Percentiles rank a stretch among this genome's conserved stretches.
Evolutionary conservation across 371 early-diverging fungal genomes (phyloP).

Genomic region (Choanephora cucurbitarum): DNA sequence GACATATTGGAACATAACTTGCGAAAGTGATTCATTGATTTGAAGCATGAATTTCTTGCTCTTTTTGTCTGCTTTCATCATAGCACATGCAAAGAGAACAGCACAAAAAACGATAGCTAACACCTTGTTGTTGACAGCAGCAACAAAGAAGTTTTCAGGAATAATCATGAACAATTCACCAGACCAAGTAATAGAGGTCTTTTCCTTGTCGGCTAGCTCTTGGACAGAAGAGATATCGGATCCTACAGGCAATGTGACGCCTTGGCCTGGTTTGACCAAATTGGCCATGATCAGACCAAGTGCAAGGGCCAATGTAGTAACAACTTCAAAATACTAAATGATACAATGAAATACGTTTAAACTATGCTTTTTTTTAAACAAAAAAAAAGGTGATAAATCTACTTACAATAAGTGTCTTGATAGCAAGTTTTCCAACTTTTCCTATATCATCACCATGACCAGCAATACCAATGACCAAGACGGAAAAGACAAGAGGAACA

Average conservation of each 20-base stretch:
- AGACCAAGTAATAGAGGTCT: slow-evolving; percentile 55
- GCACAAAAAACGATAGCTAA: slow-evolving; percentile 73
- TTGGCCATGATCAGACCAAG: slow-evolving; percentile 74
- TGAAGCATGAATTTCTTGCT: slow-evolving; percentile 59
- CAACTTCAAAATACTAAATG: slow-evolving; percentile 63
- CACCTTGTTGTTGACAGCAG: slow-evolving; percentile 55
- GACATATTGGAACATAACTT: slow-evolving; percentile 74
- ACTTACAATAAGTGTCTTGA: slow-evolving; percentile 63
- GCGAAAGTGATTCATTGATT: slow-evolving; percentile 59
- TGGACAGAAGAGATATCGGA: slow-evolving; percentile 20
- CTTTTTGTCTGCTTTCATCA: slow-evolving; percentile 55
- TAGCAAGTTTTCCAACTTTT: slow-evolving; percentile 64
- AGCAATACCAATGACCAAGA: slow-evolving; percentile 66
- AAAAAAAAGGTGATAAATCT: neutral
- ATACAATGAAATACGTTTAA: neutral
- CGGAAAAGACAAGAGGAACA: slow-evolving; percentile 68
- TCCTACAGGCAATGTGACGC: slow-evolving; percentile 27
- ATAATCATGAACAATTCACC: slow-evolving; percentile 58
- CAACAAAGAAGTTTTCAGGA: slow-evolving; percentile 57
- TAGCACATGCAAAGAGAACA: slow-evolving; percentile 69
- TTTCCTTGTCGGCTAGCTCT: slow-evolving; percentile 27
- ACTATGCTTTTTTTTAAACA: neutral
- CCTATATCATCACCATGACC: slow-evolving; percentile 75
- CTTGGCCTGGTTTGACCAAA: slow-evolving; percentile 64
- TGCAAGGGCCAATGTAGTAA: slow-evolving; percentile 70